These are phyloP conservation scores for Candolleomyces eurysporus DNA, from an alignment of 768 basidiomycete species.

Conservation along the genomic window DNA sequence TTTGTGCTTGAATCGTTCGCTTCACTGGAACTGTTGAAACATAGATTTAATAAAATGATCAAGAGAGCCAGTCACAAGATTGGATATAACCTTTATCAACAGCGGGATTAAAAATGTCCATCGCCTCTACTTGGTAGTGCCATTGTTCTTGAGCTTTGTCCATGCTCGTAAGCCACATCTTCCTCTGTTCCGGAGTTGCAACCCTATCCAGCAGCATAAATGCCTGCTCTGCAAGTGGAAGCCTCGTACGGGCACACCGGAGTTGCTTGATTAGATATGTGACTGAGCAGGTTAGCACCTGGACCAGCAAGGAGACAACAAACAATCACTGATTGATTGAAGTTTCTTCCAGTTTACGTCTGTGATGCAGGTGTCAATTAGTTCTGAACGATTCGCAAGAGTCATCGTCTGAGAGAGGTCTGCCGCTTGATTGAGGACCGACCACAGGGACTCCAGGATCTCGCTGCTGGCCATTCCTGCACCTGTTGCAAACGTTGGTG, in stretches of 20 bases:
- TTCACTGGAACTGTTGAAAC: neutral
- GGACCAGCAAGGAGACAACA: neutral
- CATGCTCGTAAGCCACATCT: too few species aligned
- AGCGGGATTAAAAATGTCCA: too few species aligned
- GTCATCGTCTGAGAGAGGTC: slow-evolving; percentile 7
- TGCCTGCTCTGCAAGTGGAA: too few species aligned
- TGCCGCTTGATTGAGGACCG: slow-evolving; percentile 10
- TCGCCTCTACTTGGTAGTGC: too few species aligned
- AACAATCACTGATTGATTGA: slow-evolving; percentile 13
- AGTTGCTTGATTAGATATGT: neutral
- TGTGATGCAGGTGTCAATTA: slow-evolving; percentile 19
- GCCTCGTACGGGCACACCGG: neutral
- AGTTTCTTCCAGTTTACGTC: slow-evolving; percentile 25
- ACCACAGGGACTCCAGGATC: slow-evolving; percentile 19
- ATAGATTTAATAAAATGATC: neutral
- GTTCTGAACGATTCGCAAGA: slow-evolving; percentile 12
- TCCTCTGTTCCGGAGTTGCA: too few species aligned
- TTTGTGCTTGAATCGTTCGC: neutral
- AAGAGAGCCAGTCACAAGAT: neutral
- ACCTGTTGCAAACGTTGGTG: slow-evolving; percentile 10
- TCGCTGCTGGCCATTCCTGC: slow-evolving; percentile 10
- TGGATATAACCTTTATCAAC: too few species aligned
- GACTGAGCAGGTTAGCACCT: neutral
- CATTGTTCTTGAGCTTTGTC: too few species aligned
- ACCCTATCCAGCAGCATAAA: too few species aligned